Evolutionary conservation across 2,329 filamentous ascomycete species (phyloP).

Genomic region (Graphilbum sp.): DNA sequence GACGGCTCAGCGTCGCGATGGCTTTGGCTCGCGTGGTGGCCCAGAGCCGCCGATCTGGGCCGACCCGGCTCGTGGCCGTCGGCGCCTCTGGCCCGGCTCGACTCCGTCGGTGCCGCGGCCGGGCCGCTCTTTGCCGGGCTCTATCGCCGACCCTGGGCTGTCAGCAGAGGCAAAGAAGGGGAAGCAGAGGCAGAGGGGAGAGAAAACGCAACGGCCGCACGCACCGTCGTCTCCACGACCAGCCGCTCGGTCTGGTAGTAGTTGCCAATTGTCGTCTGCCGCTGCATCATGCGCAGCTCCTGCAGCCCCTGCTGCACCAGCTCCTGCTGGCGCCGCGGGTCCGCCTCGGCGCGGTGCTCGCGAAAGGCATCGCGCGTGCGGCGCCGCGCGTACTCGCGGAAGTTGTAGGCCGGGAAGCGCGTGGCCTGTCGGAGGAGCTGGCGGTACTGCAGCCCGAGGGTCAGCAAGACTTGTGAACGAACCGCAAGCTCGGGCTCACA

Average conservation of each 20-base stretch:
- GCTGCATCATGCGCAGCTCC: constrained; percentile 77
- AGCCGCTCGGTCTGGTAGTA: constrained; percentile 86
- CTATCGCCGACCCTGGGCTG: too few species aligned
- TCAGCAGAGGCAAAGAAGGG: too few species aligned
- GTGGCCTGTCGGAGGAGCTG: constrained; percentile 73
- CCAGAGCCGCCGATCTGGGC: too few species aligned
- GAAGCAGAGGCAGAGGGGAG: background rate
- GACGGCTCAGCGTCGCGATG: too few species aligned
- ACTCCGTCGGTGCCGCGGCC: too few species aligned
- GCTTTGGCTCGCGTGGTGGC: too few species aligned
- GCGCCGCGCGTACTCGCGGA: constrained; percentile 88
- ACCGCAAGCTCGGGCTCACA: too few species aligned
- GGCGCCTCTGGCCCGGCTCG: too few species aligned
- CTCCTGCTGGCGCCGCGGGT: constrained; percentile 67
- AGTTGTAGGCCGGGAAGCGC: constrained; percentile 92
- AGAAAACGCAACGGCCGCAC: too few species aligned
- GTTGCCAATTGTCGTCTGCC: constrained; percentile 86
- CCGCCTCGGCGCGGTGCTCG: constrained; percentile 57
- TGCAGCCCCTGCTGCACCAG: constrained; percentile 76
- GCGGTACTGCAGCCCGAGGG: constrained; percentile 49
- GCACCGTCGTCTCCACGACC: constrained; percentile 52
- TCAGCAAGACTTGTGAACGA: background rate
- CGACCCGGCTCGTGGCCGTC: too few species aligned
- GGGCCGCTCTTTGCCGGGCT: too few species aligned
- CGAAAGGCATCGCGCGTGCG: constrained; percentile 83